Conservation (phyloP, 768 basidiomycete species). For the Albatrellus ellisii region DNA sequence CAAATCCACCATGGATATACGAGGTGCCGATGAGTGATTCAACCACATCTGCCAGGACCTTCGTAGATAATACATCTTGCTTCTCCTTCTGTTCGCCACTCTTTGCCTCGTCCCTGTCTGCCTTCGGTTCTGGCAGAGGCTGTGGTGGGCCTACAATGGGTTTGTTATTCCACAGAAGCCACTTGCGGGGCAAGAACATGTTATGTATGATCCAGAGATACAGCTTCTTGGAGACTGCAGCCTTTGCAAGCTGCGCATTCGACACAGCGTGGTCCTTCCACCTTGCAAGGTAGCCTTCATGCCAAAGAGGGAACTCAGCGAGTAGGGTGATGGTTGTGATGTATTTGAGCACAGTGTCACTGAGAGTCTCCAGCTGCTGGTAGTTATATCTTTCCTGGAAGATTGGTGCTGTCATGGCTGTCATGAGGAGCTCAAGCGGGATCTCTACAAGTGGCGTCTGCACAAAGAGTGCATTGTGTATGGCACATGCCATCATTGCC, state of each 20-base stretch:
- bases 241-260: conserved; percentile 56
- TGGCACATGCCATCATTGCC: conserved; percentile 32
- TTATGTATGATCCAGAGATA: conserved; percentile 61
- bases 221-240: conserved; percentile 34
- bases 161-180: no score
- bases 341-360: conserved; percentile 66
- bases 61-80: conserved; percentile 74
- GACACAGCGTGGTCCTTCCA: conserved; percentile 68
- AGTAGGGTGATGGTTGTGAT: conserved; percentile 44
- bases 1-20: conserved; percentile 53
- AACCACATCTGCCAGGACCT: conserved; percentile 75
- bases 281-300: conserved; percentile 59
- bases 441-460: conserved; percentile 28
- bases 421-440: conserved; percentile 32
- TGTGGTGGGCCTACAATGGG: conserved; percentile 15
- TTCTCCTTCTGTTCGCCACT: no score
- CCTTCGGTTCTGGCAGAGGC: conserved; percentile 13
- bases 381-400: conserved; percentile 50
- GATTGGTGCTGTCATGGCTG: conserved; percentile 48
- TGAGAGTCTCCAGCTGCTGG: conserved; percentile 63
- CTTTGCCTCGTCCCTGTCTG: no score
- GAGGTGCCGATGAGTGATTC: conserved; percentile 77
- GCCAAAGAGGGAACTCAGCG: conserved; percentile 59
- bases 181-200: conserved; percentile 26
- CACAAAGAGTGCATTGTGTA: conserved; percentile 35